A percentile compares a stretch with the other conserved stretches of the same genome.
phyloP scores from a whole-genome alignment of 768 basidiomycete species.

The Rhodosporidiobolus sp. region DNA sequence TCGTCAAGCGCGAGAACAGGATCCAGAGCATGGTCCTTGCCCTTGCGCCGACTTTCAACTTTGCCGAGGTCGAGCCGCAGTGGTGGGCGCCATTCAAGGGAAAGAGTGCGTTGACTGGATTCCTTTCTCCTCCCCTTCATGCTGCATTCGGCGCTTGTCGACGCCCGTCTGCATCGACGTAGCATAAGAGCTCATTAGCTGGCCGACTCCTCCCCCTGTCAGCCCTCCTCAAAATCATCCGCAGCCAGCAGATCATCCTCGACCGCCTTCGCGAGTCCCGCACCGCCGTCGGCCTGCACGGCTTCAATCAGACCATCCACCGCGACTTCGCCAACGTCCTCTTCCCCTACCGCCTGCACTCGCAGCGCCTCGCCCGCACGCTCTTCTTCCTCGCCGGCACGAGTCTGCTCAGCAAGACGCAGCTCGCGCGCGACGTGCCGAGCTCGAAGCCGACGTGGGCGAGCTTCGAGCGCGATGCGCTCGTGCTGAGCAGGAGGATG shows the following conservation, averaged over 20 bases:
- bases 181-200: too few species aligned
- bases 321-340: constrained; percentile 29
- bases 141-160: too few species aligned
- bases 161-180: too few species aligned
- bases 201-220: not conserved
- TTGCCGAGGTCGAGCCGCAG: constrained; percentile 33
- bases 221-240: constrained; percentile 29
- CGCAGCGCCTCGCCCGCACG: constrained; percentile 34
- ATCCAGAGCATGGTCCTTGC: constrained; percentile 35
- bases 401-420: constrained; percentile 31
- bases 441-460: constrained; percentile 34
- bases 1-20: constrained; percentile 25
- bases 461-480: constrained; percentile 36
- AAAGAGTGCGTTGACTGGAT: not conserved
- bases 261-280: constrained; percentile 30
- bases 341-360: constrained; percentile 34
- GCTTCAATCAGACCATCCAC: constrained; percentile 33
- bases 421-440: constrained; percentile 37
- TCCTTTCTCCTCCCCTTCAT: not conserved
- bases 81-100: constrained; percentile 31
- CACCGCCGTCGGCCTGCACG: constrained; percentile 30
- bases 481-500: constrained; percentile 32
- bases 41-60: constrained; percentile 32
- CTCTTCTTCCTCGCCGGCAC: constrained; percentile 39
- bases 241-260: constrained; percentile 32